phyloP scores from a whole-genome alignment of 371 early-diverging fungal species.

The Lichtheimia corymbifera region DNA sequence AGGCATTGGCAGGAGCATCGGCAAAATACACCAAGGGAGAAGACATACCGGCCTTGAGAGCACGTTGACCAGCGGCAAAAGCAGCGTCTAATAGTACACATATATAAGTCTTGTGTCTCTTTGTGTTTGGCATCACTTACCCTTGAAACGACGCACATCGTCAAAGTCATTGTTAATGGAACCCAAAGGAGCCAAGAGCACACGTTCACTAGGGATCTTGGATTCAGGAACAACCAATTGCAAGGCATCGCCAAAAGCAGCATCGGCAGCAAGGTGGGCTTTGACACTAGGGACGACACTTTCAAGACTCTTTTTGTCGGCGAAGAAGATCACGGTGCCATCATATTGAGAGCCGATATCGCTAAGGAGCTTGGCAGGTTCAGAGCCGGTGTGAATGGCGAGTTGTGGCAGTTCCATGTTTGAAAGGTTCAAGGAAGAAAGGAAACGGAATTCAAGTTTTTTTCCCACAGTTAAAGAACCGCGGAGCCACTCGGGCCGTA shows the following conservation, averaged over 20 bases:
- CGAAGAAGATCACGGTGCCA: conserved; percentile 42
- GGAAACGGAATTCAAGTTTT: background rate
- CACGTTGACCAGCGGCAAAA: conserved; percentile 65
- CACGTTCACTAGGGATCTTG: conserved; percentile 53
- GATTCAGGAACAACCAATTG: conserved; percentile 41
- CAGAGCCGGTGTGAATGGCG: background rate
- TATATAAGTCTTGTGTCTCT: background rate
- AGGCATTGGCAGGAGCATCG: conserved; percentile 35
- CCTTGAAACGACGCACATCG: conserved; percentile 77
- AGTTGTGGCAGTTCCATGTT: conserved; percentile 13
- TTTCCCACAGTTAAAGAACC: too few relatives aligned
- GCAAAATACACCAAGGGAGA: conserved; percentile 65
- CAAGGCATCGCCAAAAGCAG: conserved; percentile 39
- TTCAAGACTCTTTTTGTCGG: conserved; percentile 31
- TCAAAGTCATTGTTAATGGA: conserved; percentile 74
- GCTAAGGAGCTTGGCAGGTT: conserved; percentile 2
- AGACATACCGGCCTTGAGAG: conserved; percentile 63
- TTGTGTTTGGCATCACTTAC: conserved; percentile 20
- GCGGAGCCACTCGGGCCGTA: too few relatives aligned
- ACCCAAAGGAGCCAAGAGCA: conserved; percentile 76
- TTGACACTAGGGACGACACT: conserved; percentile 26
- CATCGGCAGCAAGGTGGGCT: conserved; percentile 32
- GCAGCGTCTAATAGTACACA: conserved; percentile 53
- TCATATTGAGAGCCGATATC: conserved; percentile 21
- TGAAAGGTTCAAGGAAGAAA: background rate